phyloP scores from a whole-genome alignment of 805 yeast species.

The Pichia gijzeniarum region DNA sequence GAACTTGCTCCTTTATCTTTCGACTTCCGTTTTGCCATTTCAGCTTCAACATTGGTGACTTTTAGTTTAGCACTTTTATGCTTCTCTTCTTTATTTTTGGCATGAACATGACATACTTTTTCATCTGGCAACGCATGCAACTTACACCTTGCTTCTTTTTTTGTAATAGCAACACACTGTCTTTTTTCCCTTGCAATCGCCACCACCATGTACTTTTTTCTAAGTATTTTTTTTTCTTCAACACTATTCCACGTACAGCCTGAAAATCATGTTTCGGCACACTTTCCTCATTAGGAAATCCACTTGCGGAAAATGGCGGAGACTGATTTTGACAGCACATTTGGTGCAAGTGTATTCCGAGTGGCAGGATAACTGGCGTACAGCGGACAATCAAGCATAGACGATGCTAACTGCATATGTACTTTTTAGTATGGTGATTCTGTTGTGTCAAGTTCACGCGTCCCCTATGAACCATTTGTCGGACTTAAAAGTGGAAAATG shows the following conservation, averaged over 20 bases:
- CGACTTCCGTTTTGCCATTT: constrained; percentile 15
- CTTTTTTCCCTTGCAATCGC: not conserved
- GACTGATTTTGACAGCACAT: no score
- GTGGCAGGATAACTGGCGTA: no score
- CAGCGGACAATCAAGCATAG: no score
- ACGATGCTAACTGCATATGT: no score
- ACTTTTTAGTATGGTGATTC: no score
- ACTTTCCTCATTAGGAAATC: not conserved
- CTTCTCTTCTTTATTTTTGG: not conserved
- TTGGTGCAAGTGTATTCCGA: no score
- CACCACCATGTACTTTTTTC: not conserved
- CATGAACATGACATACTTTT: constrained; percentile 9
- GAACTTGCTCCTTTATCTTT: constrained; percentile 1
- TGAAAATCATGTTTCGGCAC: not conserved
- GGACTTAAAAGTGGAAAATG: not conserved
- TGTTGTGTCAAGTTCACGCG: not conserved
- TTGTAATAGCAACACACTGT: constrained; percentile 7
- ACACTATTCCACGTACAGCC: not conserved
- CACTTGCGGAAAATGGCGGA: not conserved
- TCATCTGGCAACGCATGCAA: constrained; percentile 4
- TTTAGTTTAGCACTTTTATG: not conserved
- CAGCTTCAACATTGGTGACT: no score
- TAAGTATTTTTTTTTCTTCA: not conserved
- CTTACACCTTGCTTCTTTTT: constrained; percentile 6
- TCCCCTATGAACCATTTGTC: not conserved